Base-by-base conservation (phyloP, 345 rosid genomes). In the Salix purpurea region DNA sequence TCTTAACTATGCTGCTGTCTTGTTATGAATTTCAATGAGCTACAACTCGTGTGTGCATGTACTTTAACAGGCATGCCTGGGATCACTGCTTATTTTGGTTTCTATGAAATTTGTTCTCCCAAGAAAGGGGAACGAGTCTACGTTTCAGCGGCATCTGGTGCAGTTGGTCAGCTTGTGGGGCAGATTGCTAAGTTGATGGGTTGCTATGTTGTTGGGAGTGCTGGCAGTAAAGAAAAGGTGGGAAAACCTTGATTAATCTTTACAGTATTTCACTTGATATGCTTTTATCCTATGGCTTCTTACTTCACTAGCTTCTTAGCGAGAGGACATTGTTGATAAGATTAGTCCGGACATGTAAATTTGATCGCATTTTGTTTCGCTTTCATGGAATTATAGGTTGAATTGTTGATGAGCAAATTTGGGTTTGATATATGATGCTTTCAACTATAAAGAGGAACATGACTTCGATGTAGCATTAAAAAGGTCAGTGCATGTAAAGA, bases 391-490 rank as follows among this genome's bases (percentile, higher is more conserved):
- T 13, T n/a, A 10, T 7, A 84, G 88, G 91, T 88, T 30, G 87
- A 83, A n/a, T 72, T 88, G n/a, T 75, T 90, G 80, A 88, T 85
- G 86, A 86, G 71, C 73, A 88, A 86, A 75, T 85, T 88, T 54
- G 90, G 93, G 11, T 87, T 87, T 73, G 85, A 88, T n/a, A n/a
- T n/a, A 88, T 70, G 90, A 86, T 8, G 91, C 93, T 52, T 88
- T 88, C 85, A 90, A 88, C 61, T 87, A 88, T 69, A 87, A 87
- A 75, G 89, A 87, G 54, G 90, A 85, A 72, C 9, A 66, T 4
- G 89, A 88, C 76, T 77, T 84, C 23, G 37, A 60, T 48, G 86
- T 81, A 16, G 80, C 91, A 28, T 74, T 90, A 39, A 83, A 87
- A 67, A 84, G 90, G 93, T 86, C 26, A 70, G 71, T 69, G 4